These are phyloP conservation scores for Trichoderma brevicompactum DNA, from an alignment of 2,329 filamentous ascomycete species.

Conservation along the genomic window DNA sequence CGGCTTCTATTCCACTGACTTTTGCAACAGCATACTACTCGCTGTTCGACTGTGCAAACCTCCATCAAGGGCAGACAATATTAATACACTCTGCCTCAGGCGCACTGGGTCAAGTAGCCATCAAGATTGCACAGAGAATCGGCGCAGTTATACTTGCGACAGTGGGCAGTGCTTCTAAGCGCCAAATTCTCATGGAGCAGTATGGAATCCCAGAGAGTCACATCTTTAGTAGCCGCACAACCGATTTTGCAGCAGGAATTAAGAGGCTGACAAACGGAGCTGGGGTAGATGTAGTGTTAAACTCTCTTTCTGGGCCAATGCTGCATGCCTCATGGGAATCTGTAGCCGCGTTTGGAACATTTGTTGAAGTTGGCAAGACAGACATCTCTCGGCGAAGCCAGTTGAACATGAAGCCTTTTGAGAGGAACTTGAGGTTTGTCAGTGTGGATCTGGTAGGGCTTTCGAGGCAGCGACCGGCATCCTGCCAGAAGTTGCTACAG, in stretches of 20 bases:
- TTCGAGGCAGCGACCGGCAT: constrained; percentile 18
- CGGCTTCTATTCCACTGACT: constrained; percentile 18
- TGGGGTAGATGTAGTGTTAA: constrained; percentile 43
- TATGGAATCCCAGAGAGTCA: constrained; percentile 16
- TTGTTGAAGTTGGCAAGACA: constrained; percentile 42
- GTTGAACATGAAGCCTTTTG: constrained; percentile 12
- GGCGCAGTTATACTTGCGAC: constrained; percentile 10
- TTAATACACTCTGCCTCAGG: constrained; percentile 36
- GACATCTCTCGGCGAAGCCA: constrained; percentile 37
- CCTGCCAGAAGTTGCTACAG: constrained; percentile 28
- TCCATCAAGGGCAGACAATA: constrained; percentile 33
- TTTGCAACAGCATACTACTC: constrained; percentile 33
- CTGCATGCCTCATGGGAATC: constrained; percentile 41
- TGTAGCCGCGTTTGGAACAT: constrained; percentile 26
- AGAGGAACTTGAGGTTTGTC: constrained; percentile 6
- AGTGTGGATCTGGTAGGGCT: constrained; percentile 29
- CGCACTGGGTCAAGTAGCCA: constrained; percentile 43
- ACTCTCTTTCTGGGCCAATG: constrained; percentile 38
- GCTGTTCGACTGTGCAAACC: constrained; percentile 33
- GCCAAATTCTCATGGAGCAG: background rate
- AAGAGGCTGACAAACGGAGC: background rate
- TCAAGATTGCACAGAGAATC: constrained; percentile 40
- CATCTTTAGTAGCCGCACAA: constrained; percentile 21
- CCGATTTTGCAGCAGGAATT: background rate
- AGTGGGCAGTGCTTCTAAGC: constrained; percentile 8